These are phyloP conservation scores for Penicillium sp. DNA, from an alignment of 2,329 filamentous ascomycete species.

Conservation along the genomic window DNA sequence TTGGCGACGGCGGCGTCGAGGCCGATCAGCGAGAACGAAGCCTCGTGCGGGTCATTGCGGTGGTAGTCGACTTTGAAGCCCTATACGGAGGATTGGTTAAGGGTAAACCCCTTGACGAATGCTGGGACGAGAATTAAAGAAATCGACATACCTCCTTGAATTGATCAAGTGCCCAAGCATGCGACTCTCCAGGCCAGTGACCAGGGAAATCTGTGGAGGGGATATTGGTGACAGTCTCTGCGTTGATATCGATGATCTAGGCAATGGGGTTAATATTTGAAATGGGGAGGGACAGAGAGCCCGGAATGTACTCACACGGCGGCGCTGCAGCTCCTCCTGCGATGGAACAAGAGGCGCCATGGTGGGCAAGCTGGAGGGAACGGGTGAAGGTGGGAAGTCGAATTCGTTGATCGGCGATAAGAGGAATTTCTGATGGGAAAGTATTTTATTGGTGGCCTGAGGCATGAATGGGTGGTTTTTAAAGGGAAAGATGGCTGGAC, in stretches of 20 bases:
- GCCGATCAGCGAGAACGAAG: constrained; percentile 88
- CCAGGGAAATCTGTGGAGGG: constrained; percentile 89
- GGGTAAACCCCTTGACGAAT: neutral
- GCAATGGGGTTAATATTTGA: constrained; percentile 8
- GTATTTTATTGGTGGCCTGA: constrained; percentile 38
- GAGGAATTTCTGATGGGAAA: constrained; percentile 30
- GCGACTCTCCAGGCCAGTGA: constrained; percentile 86
- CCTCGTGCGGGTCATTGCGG: constrained; percentile 74
- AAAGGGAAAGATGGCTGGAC: neutral
- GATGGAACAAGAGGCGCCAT: constrained; percentile 51
- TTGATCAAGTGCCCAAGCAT: constrained; percentile 74
- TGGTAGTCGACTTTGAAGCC: constrained; percentile 80
- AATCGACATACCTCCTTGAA: constrained; percentile 63
- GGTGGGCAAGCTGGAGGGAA: constrained; percentile 21
- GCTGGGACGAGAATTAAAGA: neutral
- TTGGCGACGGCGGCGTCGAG: constrained; percentile 93
- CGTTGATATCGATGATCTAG: constrained; percentile 83
- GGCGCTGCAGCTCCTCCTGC: constrained; percentile 47
- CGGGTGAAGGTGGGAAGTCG: constrained; percentile 23
- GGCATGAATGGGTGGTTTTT: constrained; percentile 24
- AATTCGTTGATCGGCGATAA: constrained; percentile 29
- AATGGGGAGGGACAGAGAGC: neutral
- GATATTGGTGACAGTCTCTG: constrained; percentile 88
- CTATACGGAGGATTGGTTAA: constrained; percentile 35
- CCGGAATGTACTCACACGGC: constrained; percentile 41